These are phyloP conservation scores for Celoporthe dispersa DNA, from an alignment of 2,329 filamentous ascomycete species.

Conservation along the genomic window DNA sequence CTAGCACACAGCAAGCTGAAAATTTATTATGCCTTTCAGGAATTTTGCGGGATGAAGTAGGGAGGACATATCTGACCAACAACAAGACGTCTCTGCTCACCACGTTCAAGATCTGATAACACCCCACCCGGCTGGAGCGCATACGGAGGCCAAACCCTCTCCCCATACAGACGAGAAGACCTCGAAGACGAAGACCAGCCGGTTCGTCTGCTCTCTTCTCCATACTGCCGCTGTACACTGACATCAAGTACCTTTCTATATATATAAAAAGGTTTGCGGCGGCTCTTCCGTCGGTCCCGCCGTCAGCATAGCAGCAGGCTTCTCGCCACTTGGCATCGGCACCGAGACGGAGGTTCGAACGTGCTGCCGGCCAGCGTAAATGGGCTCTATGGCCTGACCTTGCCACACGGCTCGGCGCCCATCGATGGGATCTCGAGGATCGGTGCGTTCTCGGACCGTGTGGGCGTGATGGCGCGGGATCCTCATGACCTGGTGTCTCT, in stretches of 20 bases:
- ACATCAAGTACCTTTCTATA: neutral
- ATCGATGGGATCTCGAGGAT: slow-evolving; percentile 30
- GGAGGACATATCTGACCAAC: slow-evolving; percentile 28
- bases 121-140: slow-evolving; percentile 46
- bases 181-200: slow-evolving; percentile 30
- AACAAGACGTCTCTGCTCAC: slow-evolving; percentile 26
- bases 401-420: slow-evolving; percentile 27
- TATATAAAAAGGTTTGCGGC: slow-evolving; percentile 27
- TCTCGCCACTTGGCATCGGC: slow-evolving; percentile 42
- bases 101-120: slow-evolving; percentile 39
- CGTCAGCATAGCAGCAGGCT: slow-evolving; percentile 44
- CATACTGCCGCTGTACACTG: neutral
- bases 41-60: slow-evolving; percentile 35
- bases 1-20: neutral
- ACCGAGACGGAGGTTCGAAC: slow-evolving; percentile 45
- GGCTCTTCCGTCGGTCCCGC: slow-evolving; percentile 43
- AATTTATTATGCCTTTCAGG: slow-evolving; percentile 2
- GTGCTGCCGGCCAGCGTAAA: slow-evolving; percentile 45
- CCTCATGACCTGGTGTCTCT: slow-evolving; percentile 32
- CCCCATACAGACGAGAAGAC: slow-evolving; percentile 29
- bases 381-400: slow-evolving; percentile 44
- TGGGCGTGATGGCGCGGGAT: slow-evolving; percentile 35
- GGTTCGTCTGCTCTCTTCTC: slow-evolving; percentile 29
- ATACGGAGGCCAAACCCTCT: slow-evolving; percentile 34
- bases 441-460: slow-evolving; percentile 31